phyloP scores from a whole-genome alignment of 306 rosid genomes.

The Abrus pulchellus region DNA sequence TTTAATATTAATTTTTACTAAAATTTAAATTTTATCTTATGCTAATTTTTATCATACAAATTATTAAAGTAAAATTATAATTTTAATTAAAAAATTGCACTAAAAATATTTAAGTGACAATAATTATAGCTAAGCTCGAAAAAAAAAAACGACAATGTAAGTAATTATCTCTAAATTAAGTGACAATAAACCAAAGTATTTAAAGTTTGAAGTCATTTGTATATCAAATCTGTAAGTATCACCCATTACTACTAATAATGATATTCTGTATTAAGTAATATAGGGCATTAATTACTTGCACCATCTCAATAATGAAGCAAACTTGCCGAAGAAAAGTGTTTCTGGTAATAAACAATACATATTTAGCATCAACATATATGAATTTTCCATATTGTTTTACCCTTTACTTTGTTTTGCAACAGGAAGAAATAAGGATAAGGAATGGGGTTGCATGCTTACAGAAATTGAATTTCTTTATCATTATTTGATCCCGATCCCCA shows the following conservation, averaged over 20 bases:
- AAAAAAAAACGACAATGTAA: too few species aligned
- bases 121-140: too few species aligned
- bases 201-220: background rate
- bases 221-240: background rate
- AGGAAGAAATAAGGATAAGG: background rate
- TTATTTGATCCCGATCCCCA: conserved; percentile 38
- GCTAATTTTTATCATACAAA: too few species aligned
- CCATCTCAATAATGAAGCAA: background rate
- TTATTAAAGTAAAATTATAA: too few species aligned
- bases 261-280: background rate
- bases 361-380: background rate
- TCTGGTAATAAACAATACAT: background rate
- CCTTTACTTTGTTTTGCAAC: background rate
- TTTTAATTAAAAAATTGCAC: too few species aligned
- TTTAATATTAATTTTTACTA: too few species aligned
- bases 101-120: too few species aligned
- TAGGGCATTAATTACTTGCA: background rate
- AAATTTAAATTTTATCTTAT: too few species aligned
- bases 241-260: background rate
- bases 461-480: conserved; percentile 33
- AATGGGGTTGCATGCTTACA: conserved; percentile 30
- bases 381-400: background rate
- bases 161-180: background rate
- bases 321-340: background rate
- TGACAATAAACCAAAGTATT: background rate